Base-by-base conservation (phyloP, 2,329 filamentous ascomycete species). In the Curvularia hawaiiensis region DNA sequence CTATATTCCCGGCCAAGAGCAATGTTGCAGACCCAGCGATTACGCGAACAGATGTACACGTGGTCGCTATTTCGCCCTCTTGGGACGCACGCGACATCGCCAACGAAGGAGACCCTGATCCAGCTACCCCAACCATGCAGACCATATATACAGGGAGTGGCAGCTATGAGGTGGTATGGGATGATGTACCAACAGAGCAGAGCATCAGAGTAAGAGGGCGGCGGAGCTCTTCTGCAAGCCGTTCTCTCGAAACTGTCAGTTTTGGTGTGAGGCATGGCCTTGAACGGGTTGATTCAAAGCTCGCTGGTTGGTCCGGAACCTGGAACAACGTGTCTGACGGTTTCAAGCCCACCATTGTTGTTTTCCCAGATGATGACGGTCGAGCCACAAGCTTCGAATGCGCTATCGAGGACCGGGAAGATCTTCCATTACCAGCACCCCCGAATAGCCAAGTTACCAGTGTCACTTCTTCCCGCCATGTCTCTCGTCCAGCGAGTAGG, bases 31-130 rank as follows among this genome's bases (percentile, higher is more conserved):
- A 66, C 31, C 60, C 72, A 22, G 72, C 71, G 6, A 54, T 69
- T 7, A 77, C 74, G 5, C 61, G 66, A 4, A 72, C 75, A 1
- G 73, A 74, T 56, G 72, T 76, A 3, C 74, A 76, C 52, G 67
- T 75, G 20, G 62, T 76, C 31, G 65, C 72, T 3, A 64, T 70
- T 33, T 53, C 70, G 16, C 69, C 70, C 5, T 61, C 63, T 2
- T 60, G 54, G 60, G 51, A 22, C 22, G 22, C 46, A 2, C 53
- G 50, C 1, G 52, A 54, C 6, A 11, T 33, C 3, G 26, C 47
- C 18, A 52, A 59, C 12, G 41, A 63, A 6, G 49, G 44, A 12
- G 44, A 28, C 26, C 45, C 52, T 4, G 62, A 68, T 47, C 58
- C 64, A n/a, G 63, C 63, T n/a, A 75, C 68, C 3, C 69, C 73